A percentile compares a stretch with the other conserved stretches of the same genome.
Conservation (phyloP, 179 eudicot genomes). For the Spinacia oleracea region DNA sequence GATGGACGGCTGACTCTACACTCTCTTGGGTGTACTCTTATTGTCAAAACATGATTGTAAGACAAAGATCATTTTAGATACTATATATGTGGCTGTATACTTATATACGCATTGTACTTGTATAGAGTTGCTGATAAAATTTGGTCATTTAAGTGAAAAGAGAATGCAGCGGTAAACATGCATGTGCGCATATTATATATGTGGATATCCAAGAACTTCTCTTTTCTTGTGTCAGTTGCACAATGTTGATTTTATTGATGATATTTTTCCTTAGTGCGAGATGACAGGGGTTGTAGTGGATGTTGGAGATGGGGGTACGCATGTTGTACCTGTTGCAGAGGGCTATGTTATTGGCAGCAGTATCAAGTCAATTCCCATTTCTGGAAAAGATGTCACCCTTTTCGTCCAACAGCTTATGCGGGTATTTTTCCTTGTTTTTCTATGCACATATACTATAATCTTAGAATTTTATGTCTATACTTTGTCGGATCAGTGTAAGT, state of each 20-base stretch:
- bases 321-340: slow-evolving; percentile 97
- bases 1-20: not conserved
- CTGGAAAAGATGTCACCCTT: slow-evolving; percentile 86
- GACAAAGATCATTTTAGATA: not conserved
- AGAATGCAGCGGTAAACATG: not conserved
- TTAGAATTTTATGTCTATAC: not conserved
- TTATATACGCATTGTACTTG: not conserved
- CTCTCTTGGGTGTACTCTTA: not conserved
- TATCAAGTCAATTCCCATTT: slow-evolving; percentile 80
- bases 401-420: slow-evolving; percentile 90
- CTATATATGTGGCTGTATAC: not conserved
- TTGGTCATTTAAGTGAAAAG: not conserved
- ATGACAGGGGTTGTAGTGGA: slow-evolving; percentile 99
- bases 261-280: slow-evolving; percentile 67
- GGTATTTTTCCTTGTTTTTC: slow-evolving; percentile 38
- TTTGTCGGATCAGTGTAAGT: slow-evolving; percentile 12
- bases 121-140: not conserved
- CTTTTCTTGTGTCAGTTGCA: not conserved
- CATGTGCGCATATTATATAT: not conserved
- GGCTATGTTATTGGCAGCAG: slow-evolving; percentile 98
- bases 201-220: not conserved
- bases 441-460: not conserved
- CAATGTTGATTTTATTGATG: slow-evolving; percentile 22
- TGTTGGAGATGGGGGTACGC: slow-evolving; percentile 95
- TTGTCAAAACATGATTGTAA: not conserved